Evolutionary conservation across 306 rosid genomes (phyloP).

Genomic region (Corylus americana): DNA sequence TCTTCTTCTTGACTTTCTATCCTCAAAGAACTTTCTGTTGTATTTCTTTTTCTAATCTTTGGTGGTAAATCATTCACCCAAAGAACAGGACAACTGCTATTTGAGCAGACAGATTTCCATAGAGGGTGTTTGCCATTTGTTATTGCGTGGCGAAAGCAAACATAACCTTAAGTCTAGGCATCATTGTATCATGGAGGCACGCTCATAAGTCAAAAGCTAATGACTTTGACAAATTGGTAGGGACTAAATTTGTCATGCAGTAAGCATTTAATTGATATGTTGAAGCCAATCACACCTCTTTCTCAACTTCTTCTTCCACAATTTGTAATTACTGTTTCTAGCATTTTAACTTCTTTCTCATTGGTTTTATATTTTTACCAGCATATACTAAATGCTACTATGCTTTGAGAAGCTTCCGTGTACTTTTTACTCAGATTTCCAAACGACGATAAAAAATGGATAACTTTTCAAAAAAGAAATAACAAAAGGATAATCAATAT

Average conservation of each 20-base stretch:
- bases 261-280: background rate
- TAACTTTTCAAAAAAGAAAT: background rate
- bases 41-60: background rate
- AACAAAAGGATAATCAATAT: background rate
- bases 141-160: background rate
- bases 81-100: background rate
- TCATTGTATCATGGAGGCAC: background rate
- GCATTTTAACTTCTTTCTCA: background rate
- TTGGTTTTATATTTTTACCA: background rate
- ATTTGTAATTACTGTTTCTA: background rate
- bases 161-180: background rate
- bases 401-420: background rate
- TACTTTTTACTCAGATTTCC: background rate
- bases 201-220: background rate
- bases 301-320: background rate
- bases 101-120: background rate
- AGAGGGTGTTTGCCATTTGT: background rate
- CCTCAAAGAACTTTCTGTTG: no score
- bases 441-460: background rate
- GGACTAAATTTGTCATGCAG: background rate
- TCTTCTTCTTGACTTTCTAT: background rate
- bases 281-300: background rate
- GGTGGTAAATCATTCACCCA: background rate
- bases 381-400: background rate
- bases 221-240: background rate